Evolutionary conservation across 2,329 filamentous ascomycete species (phyloP), one percentile per base, ranked within the genome.

Genomic region (Chrysosporium queenslandicum): DNA sequence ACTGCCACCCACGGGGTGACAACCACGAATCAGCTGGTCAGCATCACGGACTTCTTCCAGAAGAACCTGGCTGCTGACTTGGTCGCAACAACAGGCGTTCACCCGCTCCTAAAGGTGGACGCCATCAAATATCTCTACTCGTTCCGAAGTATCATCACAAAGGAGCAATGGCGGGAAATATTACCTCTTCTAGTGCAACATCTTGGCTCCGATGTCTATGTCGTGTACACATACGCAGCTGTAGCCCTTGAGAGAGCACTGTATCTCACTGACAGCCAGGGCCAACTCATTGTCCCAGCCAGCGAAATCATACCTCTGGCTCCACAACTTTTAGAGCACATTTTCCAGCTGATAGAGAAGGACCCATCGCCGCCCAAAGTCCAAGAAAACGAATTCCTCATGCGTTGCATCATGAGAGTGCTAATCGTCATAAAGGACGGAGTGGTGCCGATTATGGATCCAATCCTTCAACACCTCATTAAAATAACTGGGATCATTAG

Each of bases 351-450:
- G 49, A 88, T 98, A 58, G 86, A 94, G 65, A 87, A 86, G 65
- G 85, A 95, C 61, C 76, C 78, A 3, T 84, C 86, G 9, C 85
- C 94, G 0, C 82, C 91, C 58, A 98, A 97, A 75, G 82, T 98
- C 56, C 92, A 98, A 65, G 92, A 98, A 70, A 98, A 98, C 65
- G 92, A 98, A 66, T 98, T 97, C 68, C 69, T 98, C 64, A 97
- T 98, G 90, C 87, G 89, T 62, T 98, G 92, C 63, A 88, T 96
- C 53, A 98, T 98, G 92, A 82, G 92, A 61, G 91, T 98, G 11
- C 76, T 98, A 55, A 89, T 98, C 58, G 90, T 97, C 58, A 86
- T 97, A 68, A 87, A 85, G 65, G 90, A 95, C 45, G 86, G 82
- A 25, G 81, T 91, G 12, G 71, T 83, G 1, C 77, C 82, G 1